Conservation (phyloP, 805 yeast genomes). For the Ascoidea tarda region DNA sequence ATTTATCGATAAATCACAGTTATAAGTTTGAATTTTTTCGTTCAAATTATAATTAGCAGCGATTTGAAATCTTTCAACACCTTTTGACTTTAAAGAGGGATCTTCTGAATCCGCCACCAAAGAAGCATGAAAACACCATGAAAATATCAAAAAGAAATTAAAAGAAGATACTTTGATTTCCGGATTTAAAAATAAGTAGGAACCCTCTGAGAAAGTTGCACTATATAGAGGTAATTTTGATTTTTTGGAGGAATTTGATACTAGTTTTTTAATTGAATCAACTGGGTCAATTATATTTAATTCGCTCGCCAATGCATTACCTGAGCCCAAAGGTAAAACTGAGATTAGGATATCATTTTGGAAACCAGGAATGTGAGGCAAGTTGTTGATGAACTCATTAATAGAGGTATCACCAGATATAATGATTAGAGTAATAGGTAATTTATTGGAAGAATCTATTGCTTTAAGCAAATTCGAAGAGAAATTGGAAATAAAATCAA, state of each 20-base stretch:
- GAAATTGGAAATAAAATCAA: constrained; percentile 19
- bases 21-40: constrained; percentile 31
- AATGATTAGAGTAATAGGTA: constrained; percentile 29
- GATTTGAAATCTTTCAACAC: constrained; percentile 39
- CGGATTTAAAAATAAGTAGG: constrained; percentile 11
- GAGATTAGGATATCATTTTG: not conserved
- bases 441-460: constrained; percentile 7
- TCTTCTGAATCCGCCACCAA: constrained; percentile 66
- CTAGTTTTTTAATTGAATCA: constrained; percentile 17
- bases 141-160: constrained; percentile 39
- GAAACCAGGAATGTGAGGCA: constrained; percentile 10
- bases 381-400: constrained; percentile 46
- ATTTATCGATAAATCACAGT: constrained; percentile 22
- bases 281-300: constrained; percentile 21
- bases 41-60: constrained; percentile 42
- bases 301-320: constrained; percentile 57
- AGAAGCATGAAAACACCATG: constrained; percentile 72
- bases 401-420: constrained; percentile 69
- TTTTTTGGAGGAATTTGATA: constrained; percentile 9
- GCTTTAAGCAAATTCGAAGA: constrained; percentile 12
- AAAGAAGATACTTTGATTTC: constrained; percentile 1
- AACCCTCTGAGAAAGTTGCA: constrained; percentile 27
- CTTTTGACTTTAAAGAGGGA: constrained; percentile 43
- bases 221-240: constrained; percentile 26
- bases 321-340: constrained; percentile 56